Conservation (phyloP, 2,329 filamentous ascomycete genomes). For the Annulohypoxylon truncatum region DNA sequence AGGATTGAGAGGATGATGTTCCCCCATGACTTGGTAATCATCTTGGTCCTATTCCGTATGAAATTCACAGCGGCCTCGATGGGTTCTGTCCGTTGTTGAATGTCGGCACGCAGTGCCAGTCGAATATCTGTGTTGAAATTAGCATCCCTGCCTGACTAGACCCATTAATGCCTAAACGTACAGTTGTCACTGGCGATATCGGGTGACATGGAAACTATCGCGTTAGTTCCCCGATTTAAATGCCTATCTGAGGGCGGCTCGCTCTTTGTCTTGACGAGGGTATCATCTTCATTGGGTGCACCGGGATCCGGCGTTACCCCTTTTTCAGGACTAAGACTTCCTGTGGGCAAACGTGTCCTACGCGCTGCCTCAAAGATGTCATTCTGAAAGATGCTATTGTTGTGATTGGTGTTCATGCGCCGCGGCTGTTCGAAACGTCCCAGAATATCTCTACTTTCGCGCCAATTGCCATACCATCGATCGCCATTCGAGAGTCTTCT, state of each 20-base stretch:
- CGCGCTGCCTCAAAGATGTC: constrained; percentile 64
- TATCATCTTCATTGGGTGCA: constrained; percentile 50
- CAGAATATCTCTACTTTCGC: constrained; percentile 65
- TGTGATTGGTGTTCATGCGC: constrained; percentile 34
- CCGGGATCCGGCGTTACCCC: constrained; percentile 61
- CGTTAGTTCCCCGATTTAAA: constrained; percentile 39
- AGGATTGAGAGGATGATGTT: constrained; percentile 73
- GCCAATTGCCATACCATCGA: constrained; percentile 70
- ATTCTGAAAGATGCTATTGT: constrained; percentile 32
- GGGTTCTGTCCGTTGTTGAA: constrained; percentile 86
- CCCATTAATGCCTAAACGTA: constrained; percentile 50
- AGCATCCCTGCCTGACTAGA: constrained; percentile 24
- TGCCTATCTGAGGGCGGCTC: constrained; percentile 43
- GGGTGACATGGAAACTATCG: constrained; percentile 47
- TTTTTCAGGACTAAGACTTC: constrained; percentile 67
- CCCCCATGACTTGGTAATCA: constrained; percentile 75
- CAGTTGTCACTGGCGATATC: constrained; percentile 61
- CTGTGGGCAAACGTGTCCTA: constrained; percentile 65
- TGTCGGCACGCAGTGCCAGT: constrained; percentile 87
- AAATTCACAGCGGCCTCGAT: constrained; percentile 79
- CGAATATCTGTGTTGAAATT: constrained; percentile 74
- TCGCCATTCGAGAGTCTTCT: constrained; percentile 69
- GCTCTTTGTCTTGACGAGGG: constrained; percentile 54
- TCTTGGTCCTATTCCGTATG: constrained; percentile 68
- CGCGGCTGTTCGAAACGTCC: constrained; percentile 54